Conservation (phyloP, 331 rosid genomes). For the Dryas integrifolia region DNA sequence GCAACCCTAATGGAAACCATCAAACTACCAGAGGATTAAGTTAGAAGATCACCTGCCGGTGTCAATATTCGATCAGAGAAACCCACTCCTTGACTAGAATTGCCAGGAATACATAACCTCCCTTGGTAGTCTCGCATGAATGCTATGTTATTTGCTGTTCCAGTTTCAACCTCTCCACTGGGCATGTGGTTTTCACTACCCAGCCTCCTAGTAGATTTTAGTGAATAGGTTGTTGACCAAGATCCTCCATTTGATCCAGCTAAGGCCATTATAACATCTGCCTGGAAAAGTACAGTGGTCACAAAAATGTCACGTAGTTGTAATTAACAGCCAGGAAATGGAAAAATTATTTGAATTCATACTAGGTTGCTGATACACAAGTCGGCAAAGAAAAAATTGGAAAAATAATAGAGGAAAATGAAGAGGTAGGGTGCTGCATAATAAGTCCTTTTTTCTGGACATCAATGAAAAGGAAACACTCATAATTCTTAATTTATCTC, state of each 20-base stretch:
- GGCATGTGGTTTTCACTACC: conserved; percentile 46
- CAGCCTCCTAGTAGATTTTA: conserved; percentile 50
- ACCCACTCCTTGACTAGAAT: conserved; percentile 49
- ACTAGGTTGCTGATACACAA: not conserved
- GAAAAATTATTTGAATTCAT: not conserved
- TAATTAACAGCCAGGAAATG: not conserved
- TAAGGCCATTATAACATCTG: conserved; percentile 91
- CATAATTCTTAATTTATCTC: not conserved
- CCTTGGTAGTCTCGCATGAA: conserved; percentile 55
- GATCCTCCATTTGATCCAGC: conserved; percentile 99
- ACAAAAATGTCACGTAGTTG: conserved; percentile 12
- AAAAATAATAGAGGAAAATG: not conserved
- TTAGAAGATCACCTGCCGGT: conserved; percentile 45
- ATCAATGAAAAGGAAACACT: not conserved
- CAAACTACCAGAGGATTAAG: conserved; percentile 8
- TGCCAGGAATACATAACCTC: conserved; percentile 46
- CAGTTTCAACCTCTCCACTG: conserved; percentile 66
- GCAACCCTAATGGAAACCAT: not conserved
- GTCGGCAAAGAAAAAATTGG: not conserved
- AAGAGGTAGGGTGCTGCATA: not conserved
- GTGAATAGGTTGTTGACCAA: conserved; percentile 84
- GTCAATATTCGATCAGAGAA: conserved; percentile 47
- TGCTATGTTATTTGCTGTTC: conserved; percentile 39
- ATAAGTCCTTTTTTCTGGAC: not conserved
- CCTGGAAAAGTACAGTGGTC: conserved; percentile 51